Percentiles rank a stretch among this genome's conserved stretches.
Conservation (phyloP, 805 yeast genomes). For the Lipomyces starkeyi region DNA sequence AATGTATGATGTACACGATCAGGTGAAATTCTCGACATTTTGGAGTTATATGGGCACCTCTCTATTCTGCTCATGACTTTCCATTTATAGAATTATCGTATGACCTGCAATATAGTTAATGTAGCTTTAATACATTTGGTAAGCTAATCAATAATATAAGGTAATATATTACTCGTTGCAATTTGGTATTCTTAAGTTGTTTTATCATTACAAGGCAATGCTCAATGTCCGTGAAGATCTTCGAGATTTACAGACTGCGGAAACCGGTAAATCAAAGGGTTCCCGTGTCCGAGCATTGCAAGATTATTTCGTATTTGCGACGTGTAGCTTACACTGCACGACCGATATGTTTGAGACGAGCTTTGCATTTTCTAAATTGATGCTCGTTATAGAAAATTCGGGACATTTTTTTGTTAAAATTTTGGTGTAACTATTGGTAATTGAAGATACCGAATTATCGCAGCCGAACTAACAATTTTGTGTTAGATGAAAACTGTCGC, state of each 20-base stretch:
- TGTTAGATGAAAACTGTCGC: slow-evolving; percentile 89
- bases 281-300: slow-evolving; percentile 1
- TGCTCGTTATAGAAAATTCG: slow-evolving; percentile 35
- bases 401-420: slow-evolving; percentile 22
- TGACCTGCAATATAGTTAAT: too few species aligned
- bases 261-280: background rate
- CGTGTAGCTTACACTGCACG: slow-evolving; percentile 17
- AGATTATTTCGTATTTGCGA: slow-evolving; percentile 4
- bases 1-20: too few species aligned
- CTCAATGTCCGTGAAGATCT: background rate
- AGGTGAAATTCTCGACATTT: too few species aligned
- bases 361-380: slow-evolving; percentile 10
- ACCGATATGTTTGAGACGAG: slow-evolving; percentile 33
- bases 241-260: background rate
- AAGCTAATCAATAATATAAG: background rate
- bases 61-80: too few species aligned
- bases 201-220: background rate
- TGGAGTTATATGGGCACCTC: too few species aligned
- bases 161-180: background rate
- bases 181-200: background rate
- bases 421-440: background rate
- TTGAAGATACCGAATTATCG: background rate
- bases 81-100: too few species aligned
- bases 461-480: slow-evolving; percentile 2
- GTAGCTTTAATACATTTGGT: too few species aligned